Percentiles rank a stretch among this genome's conserved stretches.
These are phyloP conservation scores for Papiliotrema laurentii DNA, from an alignment of 1,284 basidiomycete genomes.

Conservation along the genomic window DNA sequence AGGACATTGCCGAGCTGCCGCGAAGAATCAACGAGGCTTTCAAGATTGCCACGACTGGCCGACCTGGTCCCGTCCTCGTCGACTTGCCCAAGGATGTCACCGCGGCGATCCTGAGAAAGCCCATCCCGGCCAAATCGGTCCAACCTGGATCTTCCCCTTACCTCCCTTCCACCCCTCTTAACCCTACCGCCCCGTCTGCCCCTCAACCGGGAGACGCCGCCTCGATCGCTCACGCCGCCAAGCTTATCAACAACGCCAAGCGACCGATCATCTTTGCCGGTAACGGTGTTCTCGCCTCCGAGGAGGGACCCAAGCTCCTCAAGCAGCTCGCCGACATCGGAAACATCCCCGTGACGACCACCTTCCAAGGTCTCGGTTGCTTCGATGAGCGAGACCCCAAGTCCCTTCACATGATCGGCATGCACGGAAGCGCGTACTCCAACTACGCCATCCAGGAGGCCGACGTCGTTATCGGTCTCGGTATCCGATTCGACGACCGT, in stretches of 20 bases:
- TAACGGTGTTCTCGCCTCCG: slow-evolving; percentile 79
- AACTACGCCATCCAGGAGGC: slow-evolving; percentile 97
- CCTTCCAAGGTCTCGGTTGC: slow-evolving; percentile 88
- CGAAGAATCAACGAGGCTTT: slow-evolving; percentile 97
- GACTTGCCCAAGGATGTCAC: slow-evolving; percentile 98
- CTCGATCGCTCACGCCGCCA: slow-evolving; percentile 76
- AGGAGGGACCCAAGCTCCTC: slow-evolving; percentile 78
- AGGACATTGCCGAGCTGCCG: slow-evolving; percentile 91
- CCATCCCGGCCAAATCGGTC: slow-evolving; percentile 82
- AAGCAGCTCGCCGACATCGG: slow-evolving; percentile 74
- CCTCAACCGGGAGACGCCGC: slow-evolving; percentile 62
- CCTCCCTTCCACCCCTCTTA: slow-evolving; percentile 62
- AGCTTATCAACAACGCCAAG: slow-evolving; percentile 86
- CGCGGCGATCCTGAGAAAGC: slow-evolving; percentile 78
- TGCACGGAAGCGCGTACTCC: slow-evolving; percentile 97
- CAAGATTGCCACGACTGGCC: slow-evolving; percentile 95
- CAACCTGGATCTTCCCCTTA: slow-evolving; percentile 75
- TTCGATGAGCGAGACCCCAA: slow-evolving; percentile 88
- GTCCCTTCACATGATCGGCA: slow-evolving; percentile 95
- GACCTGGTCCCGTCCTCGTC: slow-evolving; percentile 94
- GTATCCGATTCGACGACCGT: slow-evolving; percentile 95
- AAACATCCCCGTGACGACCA: slow-evolving; percentile 96
- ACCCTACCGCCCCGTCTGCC: slow-evolving; percentile 56
- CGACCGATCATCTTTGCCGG: slow-evolving; percentile 92
- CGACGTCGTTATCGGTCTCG: slow-evolving; percentile 95